Evolutionary conservation across 2,329 filamentous ascomycete genomes (phyloP), one percentile per base, ranked within the genome.

Genomic region (Cladophialophora carrionii): DNA sequence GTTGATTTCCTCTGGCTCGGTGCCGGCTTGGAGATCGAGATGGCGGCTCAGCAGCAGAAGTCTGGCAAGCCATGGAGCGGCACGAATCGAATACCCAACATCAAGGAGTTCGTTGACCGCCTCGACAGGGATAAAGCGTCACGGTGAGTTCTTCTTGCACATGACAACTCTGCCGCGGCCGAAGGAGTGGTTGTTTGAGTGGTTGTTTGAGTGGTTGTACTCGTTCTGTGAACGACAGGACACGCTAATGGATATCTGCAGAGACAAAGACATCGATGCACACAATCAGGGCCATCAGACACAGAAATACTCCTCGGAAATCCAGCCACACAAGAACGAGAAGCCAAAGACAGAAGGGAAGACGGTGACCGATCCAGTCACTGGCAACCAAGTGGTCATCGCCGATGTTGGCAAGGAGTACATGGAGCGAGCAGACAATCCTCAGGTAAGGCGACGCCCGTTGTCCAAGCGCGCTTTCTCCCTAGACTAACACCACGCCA

Each of bases 311-410:
- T 72, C 72, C 22, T 41, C 41, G 46, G 78, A 80, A 56, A 78
- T 76, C 8, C 72, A 75, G 51, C 77, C 82, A 52, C 84, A 87
- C 72, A 73, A 82, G 69, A 77, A 80, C 56, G 77, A 80, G 57
- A 75, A 80, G 61, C 73, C 76, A n/a, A 73, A 78, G 61, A 77
- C 78, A 8, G 78, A 82, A 62, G 78, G 84, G 67, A 84, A 88
- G 70, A 80, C 74, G 2, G 93, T 96, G 52, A 92, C 90, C 0
- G 94, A 98, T 75, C 94, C 94, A 0, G 91, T 91, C 0, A 97
- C 94, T 0, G 92, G 92, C 22, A 90, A 87, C 58, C 84, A 96
- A 69, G 90, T 97, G 22, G 85, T 90, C 68, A 96, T 98, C 68
- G 90, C 92, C 71, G 91, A 96, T 78, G 87, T 90, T 22, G 86